Base-by-base conservation (phyloP, 768 basidiomycete genomes). In the Auricularia auricula-judae region DNA sequence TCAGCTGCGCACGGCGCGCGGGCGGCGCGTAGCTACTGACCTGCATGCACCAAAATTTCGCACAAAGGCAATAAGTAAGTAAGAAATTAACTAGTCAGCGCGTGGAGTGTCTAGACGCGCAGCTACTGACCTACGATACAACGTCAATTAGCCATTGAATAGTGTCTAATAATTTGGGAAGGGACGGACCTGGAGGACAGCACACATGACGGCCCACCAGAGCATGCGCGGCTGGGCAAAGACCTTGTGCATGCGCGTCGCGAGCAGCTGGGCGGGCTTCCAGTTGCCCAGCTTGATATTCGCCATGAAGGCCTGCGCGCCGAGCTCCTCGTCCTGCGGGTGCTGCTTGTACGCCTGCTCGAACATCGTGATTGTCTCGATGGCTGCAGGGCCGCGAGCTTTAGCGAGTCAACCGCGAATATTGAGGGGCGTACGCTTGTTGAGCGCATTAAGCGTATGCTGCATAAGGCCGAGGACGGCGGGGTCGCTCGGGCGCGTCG, bases 211-310 rank as follows among this genome's bases (percentile, higher is more conserved):
- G 67, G 82, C 86, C 92, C 92, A 94, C 71, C 88, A 93, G 44
- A 92, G 73, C 71, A 89, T 92, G 51, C 87, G 81, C 63, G 89
- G 87, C 39, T 89, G 85, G 65, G 88, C 88, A 72, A 93, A 93
- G 68, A 87, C 85, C 71, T 90, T 93, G 77, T 86, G 81, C 84
- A 93, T 84, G 71, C 84, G 86, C 3, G 87, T 87, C 23, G 91
- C 85, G 64, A 91, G 80, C 79, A 87, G 86, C 72, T 93, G 92
- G 29, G 89, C 90, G 56, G 86, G 82, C 73, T 92, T 93, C 92
- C 92, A 93, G 68, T 89, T 86, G 16, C 81, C 82, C 36, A 87
- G 84, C 66, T 89, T 84, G 39, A 88, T 84, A 70, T 92, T 89
- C 21, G 91, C 90, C 71, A 91, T 89, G 77, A 93, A 93, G 0